These are phyloP conservation scores for Penicillium sp. DNA, from an alignment of 2,329 filamentous ascomycete genomes.

Conservation along the genomic window DNA sequence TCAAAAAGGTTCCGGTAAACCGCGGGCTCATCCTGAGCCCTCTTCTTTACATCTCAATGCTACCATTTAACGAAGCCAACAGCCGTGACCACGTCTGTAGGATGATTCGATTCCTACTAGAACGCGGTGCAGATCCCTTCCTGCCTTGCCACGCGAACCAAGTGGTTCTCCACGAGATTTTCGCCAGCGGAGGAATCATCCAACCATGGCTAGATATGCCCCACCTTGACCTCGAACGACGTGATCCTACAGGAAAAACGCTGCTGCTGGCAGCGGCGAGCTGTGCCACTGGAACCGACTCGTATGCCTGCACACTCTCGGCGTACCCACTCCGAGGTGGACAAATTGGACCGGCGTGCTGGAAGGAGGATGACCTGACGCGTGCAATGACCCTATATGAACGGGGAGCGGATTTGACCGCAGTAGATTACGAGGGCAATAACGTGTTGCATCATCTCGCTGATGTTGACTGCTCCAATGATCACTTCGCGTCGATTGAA, in stretches of 20 bases:
- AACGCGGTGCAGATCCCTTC: constrained; percentile 20
- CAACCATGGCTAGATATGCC: constrained; percentile 17
- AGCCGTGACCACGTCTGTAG: constrained; percentile 14
- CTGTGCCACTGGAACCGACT: constrained; percentile 7
- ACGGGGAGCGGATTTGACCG: constrained; percentile 7
- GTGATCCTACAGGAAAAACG: constrained; percentile 16
- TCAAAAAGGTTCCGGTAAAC: neutral
- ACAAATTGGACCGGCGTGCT: neutral
- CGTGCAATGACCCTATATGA: constrained; percentile 13
- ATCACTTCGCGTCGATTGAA: neutral
- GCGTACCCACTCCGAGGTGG: constrained; percentile 2
- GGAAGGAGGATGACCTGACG: constrained; percentile 7
- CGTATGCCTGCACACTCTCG: constrained; percentile 7
- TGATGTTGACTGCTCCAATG: neutral
- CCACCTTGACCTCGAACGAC: constrained; percentile 15
- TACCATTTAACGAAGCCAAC: constrained; percentile 17
- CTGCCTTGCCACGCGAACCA: constrained; percentile 3
- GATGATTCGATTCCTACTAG: constrained; percentile 15
- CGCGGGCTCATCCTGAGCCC: constrained; percentile 10
- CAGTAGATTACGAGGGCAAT: neutral
- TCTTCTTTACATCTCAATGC: constrained; percentile 20
- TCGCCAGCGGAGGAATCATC: constrained; percentile 16
- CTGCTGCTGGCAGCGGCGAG: constrained; percentile 16
- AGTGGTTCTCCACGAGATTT: constrained; percentile 16
- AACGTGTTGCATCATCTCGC: constrained; percentile 11